Base-by-base conservation (phyloP, 441 rosid species). In the Erodium moschatum region DNA sequence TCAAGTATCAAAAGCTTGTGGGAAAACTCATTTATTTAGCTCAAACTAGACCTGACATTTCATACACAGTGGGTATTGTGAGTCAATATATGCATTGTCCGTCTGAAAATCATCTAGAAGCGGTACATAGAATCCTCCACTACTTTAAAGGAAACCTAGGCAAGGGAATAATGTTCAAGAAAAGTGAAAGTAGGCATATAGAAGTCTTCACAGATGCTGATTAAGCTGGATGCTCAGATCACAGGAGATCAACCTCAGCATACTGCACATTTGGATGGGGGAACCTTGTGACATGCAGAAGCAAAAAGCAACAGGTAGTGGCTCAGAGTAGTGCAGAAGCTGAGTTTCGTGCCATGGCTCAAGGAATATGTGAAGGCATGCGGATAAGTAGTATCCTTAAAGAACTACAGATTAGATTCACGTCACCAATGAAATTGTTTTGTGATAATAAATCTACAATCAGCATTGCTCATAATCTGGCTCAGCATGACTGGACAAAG, bases 401-500 rank as follows among this genome's bases (percentile, higher is more conserved):
- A 18, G 69, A 44, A 20, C 44, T 66, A 13, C 11, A 21, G 12
- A 12, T 44, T 42, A 0, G 0, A 42, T 13, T 6, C 6, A 24
- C 16, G 13, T 0, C 5, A 10, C 33, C 69, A 6, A 66, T 66
- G 54, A 40, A 19, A 31, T 6, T 66, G 31, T 40, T 4, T 21
- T 66, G 69, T 42, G 69, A 44, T 15, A 50, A 67, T 3, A 56
- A 69, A 31, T 21, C 38, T 46, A 16, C 60, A 16, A 16, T 52
- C 16, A 12, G 60, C 16, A 52, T 52, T 52, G 60, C 60, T 52
- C 60, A 52, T 3, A 52, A 52, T 13, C 5, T 6, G 3, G 60
- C 12, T 4, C 44, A 38, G 7, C 44, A 38, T 7, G 44, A 38
- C 7, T 0, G 7, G 44, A 38, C 44, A 7, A 38, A 38, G 44